Base-by-base conservation (phyloP, 495 filamentous ascomycete species). In the Talaromyces nanjingensis region DNA sequence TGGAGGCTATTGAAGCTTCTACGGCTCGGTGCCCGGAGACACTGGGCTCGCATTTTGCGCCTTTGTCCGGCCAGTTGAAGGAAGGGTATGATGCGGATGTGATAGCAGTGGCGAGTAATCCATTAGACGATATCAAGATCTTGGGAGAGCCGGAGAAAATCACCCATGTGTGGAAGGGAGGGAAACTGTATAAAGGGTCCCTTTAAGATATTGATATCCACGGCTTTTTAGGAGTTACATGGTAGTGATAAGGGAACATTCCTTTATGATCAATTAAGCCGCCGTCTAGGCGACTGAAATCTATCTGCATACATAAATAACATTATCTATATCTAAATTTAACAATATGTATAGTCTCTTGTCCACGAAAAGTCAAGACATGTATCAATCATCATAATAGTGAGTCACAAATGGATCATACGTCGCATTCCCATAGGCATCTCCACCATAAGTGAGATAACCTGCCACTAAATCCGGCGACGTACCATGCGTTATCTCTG, bases 1-100 rank as follows among this genome's bases (percentile, higher is more conserved):
- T 84, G n/a, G 70, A 80, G 52, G 82, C 82, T 12, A 81, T 84
- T 63, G 78, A 83, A 63, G 78, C 80, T 5, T 79, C 78, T 42
- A 84, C 82, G 12, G 81, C 81, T 5, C 83, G 76, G 42, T 76
- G 76, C 6, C 78, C 79, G 52, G 61, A 76, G 49, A 82, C 71
- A 1, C 65, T 82, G 20, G 78, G 76, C 6, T 64, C 67, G 0
- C 74, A 79, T 65, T 62, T 62, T 62, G 79, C 80, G 22, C 78
- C 77, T 2, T 72, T 72, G 68, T 75, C 74, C n/a, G 79, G 81
- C 1, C 79, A 81, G 71, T 47, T 83, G 39, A 77, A 75, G 65
- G 75, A 56, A 2, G 79, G 79, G 2, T 83, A 74, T 57, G 79
- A 81, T 54, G 81, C 81, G 4, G 81, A 83, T 67, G 62, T 83